Conservation (phyloP, 345 rosid genomes). For the Cardamine resedifolia region DNA sequence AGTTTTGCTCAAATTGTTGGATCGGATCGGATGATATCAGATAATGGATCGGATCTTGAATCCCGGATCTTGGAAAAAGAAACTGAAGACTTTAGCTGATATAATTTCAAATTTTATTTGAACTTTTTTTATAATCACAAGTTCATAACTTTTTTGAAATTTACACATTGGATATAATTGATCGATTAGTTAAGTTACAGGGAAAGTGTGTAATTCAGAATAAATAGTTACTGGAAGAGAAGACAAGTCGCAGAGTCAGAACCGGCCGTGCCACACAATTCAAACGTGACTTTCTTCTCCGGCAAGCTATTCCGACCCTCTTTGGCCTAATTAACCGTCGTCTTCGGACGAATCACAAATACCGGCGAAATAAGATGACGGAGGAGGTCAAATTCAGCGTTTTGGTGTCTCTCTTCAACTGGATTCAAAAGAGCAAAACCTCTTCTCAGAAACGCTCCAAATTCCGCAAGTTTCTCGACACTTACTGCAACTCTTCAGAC, state of each 20-base stretch:
- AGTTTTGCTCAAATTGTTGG: too few relatives aligned
- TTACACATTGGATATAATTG: background rate
- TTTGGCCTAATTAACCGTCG: background rate
- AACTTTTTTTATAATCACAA: too few relatives aligned
- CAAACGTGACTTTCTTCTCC: slow-evolving; percentile 31
- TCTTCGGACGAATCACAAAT: background rate
- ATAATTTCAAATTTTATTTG: too few relatives aligned
- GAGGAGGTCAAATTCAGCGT: slow-evolving; percentile 66
- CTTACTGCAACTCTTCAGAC: slow-evolving; percentile 69
- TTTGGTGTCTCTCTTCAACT: slow-evolving; percentile 74
- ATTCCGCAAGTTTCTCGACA: slow-evolving; percentile 83
- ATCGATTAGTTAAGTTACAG: background rate
- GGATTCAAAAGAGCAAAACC: slow-evolving; percentile 78
- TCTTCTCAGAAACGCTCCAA: slow-evolving; percentile 79
- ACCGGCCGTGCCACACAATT: slow-evolving; percentile 14
- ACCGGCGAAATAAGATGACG: slow-evolving; percentile 35
- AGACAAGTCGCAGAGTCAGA: background rate
- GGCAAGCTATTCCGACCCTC: slow-evolving; percentile 14
- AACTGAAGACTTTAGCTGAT: too few relatives aligned
- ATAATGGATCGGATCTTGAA: too few relatives aligned
- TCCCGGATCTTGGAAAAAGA: too few relatives aligned
- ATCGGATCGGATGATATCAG: too few relatives aligned
- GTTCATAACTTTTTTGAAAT: too few relatives aligned
- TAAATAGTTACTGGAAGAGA: background rate
- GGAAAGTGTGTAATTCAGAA: background rate